phyloP scores from a whole-genome alignment of 805 yeast genomes.

The Priceomyces carsonii region DNA sequence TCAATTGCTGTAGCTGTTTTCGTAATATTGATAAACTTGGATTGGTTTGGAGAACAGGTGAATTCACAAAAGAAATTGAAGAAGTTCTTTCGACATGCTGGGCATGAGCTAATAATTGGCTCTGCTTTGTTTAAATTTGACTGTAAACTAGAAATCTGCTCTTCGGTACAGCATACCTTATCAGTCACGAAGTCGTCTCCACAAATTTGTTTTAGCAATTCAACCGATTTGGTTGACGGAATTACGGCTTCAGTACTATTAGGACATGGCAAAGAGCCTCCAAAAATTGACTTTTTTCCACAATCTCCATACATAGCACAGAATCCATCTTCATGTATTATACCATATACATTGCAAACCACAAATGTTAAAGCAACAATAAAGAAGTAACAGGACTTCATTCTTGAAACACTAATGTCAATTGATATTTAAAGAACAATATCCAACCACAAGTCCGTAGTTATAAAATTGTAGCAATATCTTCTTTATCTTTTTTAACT shows the following conservation, averaged over 20 bases:
- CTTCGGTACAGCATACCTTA: conserved; percentile 68
- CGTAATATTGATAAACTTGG: conserved; percentile 70
- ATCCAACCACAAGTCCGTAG: too few species aligned
- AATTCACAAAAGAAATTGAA: conserved; percentile 81
- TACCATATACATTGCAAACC: background rate
- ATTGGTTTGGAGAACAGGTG: conserved; percentile 87
- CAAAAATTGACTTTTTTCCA: conserved; percentile 80
- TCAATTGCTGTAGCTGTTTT: conserved; percentile 48
- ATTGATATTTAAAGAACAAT: too few species aligned
- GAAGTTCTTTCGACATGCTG: conserved; percentile 89
- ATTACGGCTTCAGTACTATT: conserved; percentile 48
- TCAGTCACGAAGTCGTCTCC: conserved; percentile 64
- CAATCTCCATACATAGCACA: conserved; percentile 66
- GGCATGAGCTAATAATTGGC: conserved; percentile 56
- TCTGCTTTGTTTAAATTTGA: conserved; percentile 47
- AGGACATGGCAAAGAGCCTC: conserved; percentile 78
- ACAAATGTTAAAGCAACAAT: conserved; percentile 3
- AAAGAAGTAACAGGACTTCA: background rate
- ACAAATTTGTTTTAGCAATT: conserved; percentile 59
- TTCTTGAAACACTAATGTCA: too few species aligned
- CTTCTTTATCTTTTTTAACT: too few species aligned
- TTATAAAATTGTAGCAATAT: too few species aligned
- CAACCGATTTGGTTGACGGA: conserved; percentile 47
- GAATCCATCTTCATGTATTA: conserved; percentile 39
- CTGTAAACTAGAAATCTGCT: conserved; percentile 58